Conservation (phyloP, 106 monocot genomes). For the Platanthera zijinensis region DNA sequence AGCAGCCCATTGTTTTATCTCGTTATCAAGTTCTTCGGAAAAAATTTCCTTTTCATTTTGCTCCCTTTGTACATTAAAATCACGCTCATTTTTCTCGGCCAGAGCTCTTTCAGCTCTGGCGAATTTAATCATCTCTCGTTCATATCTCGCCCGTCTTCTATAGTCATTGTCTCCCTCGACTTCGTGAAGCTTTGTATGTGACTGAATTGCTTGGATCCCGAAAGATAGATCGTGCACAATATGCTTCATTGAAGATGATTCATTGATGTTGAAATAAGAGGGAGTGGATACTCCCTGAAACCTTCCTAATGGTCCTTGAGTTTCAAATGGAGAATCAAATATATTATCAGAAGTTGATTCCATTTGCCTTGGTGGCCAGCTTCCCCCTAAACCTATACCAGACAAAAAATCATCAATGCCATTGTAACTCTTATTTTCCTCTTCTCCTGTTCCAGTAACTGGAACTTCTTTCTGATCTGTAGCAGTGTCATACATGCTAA, state of each 20-base stretch:
- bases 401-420: neutral
- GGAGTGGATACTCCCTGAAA: neutral
- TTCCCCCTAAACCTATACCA: neutral
- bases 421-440: neutral
- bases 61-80: neutral
- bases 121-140: neutral
- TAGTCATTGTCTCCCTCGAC: neutral
- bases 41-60: neutral
- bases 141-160: neutral
- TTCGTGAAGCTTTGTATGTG: neutral
- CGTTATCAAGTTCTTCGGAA: neutral
- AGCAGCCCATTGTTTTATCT: neutral
- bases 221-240: neutral
- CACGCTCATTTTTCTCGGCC: neutral
- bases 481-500: neutral
- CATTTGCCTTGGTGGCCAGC: neutral
- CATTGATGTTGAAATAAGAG: neutral
- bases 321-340: neutral
- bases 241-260: neutral
- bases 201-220: neutral
- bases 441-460: neutral
- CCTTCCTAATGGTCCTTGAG: neutral
- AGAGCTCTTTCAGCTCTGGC: neutral
- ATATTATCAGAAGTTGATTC: neutral
- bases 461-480: neutral